Evolutionary conservation across 2,329 filamentous ascomycete genomes (phyloP).

Genomic region (Chrysoporthe puriensis): DNA sequence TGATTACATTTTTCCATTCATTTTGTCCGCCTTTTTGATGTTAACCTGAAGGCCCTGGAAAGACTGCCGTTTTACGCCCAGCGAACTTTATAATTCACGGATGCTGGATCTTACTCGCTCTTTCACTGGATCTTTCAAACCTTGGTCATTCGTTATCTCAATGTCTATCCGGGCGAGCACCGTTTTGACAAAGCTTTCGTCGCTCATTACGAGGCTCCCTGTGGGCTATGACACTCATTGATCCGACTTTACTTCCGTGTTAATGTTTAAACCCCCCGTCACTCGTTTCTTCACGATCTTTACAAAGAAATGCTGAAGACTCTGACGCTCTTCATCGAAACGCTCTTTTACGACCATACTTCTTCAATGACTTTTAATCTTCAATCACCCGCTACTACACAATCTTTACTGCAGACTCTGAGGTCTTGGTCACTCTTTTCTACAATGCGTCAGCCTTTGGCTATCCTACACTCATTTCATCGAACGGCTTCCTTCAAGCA

Average conservation of each 20-base stretch:
- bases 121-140: not conserved
- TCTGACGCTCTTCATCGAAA: not conserved
- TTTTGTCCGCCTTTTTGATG: no score
- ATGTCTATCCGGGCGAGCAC: not conserved
- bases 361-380: not conserved
- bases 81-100: no score
- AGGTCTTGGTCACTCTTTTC: not conserved
- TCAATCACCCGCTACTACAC: not conserved
- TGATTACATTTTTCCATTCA: not conserved
- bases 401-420: not conserved
- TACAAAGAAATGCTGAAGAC: not conserved
- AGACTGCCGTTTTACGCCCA: not conserved
- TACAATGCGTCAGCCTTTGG: not conserved
- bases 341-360: not conserved
- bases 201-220: not conserved
- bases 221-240: not conserved
- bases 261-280: not conserved
- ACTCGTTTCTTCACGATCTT: slow-evolving; percentile 2
- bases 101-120: not conserved
- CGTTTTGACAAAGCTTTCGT: not conserved
- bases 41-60: not conserved
- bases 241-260: not conserved
- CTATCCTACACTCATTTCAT: not conserved
- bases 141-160: not conserved
- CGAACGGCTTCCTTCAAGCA: not conserved